Evolutionary conservation across 2,329 filamentous ascomycete genomes (phyloP).

Genomic region (Coniella lustricola): DNA sequence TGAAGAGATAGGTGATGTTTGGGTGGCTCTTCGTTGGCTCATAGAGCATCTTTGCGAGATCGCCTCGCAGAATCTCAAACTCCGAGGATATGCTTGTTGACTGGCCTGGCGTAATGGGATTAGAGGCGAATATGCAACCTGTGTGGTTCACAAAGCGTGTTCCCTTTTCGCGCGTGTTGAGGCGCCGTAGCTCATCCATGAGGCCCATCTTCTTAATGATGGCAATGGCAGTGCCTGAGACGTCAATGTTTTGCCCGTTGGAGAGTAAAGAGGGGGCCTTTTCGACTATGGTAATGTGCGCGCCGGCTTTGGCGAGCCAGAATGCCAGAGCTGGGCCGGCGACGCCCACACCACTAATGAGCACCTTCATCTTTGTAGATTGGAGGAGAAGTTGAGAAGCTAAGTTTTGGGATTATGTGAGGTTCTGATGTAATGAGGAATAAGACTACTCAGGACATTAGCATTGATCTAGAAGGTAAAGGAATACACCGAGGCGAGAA

Average conservation of each 20-base stretch:
- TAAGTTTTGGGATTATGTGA: no score
- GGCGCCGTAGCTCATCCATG: conserved; percentile 22
- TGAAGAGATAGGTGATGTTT: conserved; percentile 22
- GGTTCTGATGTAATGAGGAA: no score
- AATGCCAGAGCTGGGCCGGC: conserved; percentile 38
- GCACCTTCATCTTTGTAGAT: conserved; percentile 18
- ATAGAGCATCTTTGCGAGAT: conserved; percentile 43
- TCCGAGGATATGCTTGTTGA: conserved; percentile 43
- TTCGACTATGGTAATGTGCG: conserved; percentile 36
- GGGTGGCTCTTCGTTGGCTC: conserved; percentile 26
- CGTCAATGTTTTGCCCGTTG: conserved; percentile 46
- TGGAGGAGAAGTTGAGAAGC: no score
- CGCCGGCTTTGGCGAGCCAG: conserved; percentile 35
- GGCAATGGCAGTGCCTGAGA: conserved; percentile 41
- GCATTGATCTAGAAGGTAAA: no score
- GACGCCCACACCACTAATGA: conserved; percentile 29
- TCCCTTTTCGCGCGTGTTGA: conserved; percentile 24
- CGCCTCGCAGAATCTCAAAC: conserved; percentile 53
- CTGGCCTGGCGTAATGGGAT: conserved; percentile 27
- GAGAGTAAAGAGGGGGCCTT: conserved; percentile 33
- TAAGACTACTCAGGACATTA: no score
- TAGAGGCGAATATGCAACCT: conserved; percentile 33
- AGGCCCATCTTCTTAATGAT: conserved; percentile 46
- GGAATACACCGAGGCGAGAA: no score
- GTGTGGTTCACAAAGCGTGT: conserved; percentile 35